Percentiles rank a stretch among this genome's conserved stretches.
Evolutionary conservation across 768 basidiomycete genomes (phyloP).

Genomic region (Lactarius tabidus): DNA sequence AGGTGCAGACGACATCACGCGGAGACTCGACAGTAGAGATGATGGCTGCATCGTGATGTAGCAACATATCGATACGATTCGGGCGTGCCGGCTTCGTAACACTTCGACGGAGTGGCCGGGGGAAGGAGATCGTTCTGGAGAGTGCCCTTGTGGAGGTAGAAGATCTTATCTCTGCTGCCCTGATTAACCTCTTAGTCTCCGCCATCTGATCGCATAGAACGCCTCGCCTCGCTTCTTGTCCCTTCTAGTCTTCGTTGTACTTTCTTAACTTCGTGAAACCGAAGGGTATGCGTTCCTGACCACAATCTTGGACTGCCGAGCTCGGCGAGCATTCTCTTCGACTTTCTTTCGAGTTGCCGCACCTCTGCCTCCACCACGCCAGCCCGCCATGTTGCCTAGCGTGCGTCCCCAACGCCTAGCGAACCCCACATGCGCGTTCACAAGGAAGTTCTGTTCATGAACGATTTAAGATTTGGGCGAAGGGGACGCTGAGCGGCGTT

Average conservation of each 20-base stretch:
- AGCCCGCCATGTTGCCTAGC: no score
- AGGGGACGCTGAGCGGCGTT: no score
- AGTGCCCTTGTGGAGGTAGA: neutral
- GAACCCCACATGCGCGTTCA: no score
- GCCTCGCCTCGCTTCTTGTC: neutral
- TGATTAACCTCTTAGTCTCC: neutral
- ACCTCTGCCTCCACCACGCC: neutral
- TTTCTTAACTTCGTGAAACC: neutral
- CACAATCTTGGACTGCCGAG: neutral
- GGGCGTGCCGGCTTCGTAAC: neutral
- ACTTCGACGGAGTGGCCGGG: neutral
- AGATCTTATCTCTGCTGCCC: no score
- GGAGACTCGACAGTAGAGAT: slow-evolving; percentile 46
- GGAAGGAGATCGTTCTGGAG: neutral
- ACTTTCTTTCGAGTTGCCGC: neutral
- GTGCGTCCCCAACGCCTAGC: no score
- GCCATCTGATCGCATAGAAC: neutral
- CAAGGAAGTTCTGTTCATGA: no score
- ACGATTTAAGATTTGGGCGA: no score
- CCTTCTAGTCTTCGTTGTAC: neutral
- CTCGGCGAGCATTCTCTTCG: neutral
- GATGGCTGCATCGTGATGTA: slow-evolving; percentile 70
- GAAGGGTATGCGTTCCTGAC: neutral
- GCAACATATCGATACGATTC: neutral
- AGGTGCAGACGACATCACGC: slow-evolving; percentile 55